Percentiles rank a stretch among this genome's conserved stretches.
Conservation (phyloP, 2,329 filamentous ascomycete genomes). For the Trichoderma sp. region DNA sequence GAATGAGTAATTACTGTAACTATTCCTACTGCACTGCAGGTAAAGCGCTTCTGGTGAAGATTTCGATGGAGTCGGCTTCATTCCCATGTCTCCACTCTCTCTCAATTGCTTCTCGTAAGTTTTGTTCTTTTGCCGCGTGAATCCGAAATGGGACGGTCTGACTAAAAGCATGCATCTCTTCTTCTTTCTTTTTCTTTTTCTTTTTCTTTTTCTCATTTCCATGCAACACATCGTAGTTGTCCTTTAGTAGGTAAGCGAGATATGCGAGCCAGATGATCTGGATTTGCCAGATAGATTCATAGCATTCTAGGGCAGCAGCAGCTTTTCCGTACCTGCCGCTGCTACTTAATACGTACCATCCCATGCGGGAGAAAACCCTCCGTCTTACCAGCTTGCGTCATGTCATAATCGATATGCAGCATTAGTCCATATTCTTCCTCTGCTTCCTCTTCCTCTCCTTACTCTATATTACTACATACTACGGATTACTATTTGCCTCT, state of each 20-base stretch:
- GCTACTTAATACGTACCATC: neutral
- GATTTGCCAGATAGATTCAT: neutral
- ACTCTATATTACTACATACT: neutral
- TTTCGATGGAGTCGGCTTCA: neutral
- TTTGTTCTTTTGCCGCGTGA: neutral
- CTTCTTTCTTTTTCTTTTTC: neutral
- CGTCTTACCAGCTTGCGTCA: neutral
- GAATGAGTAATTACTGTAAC: neutral
- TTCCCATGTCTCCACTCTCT: neutral
- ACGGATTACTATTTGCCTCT: neutral
- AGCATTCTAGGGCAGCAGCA: neutral
- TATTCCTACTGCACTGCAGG: neutral
- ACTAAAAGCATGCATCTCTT: neutral
- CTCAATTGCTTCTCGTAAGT: neutral
- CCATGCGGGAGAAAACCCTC: neutral
- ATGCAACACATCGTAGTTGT: neutral
- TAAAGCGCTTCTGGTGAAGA: neutral
- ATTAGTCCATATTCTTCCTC: too few species aligned
- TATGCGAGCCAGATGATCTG: neutral
- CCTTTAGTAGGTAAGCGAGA: neutral
- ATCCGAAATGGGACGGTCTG: neutral
- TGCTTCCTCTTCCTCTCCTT: neutral
- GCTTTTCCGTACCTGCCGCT: neutral
- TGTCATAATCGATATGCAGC: neutral
- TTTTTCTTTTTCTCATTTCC: neutral